Conservation (phyloP, 2,329 filamentous ascomycete species). For the Aspergillus sp. region DNA sequence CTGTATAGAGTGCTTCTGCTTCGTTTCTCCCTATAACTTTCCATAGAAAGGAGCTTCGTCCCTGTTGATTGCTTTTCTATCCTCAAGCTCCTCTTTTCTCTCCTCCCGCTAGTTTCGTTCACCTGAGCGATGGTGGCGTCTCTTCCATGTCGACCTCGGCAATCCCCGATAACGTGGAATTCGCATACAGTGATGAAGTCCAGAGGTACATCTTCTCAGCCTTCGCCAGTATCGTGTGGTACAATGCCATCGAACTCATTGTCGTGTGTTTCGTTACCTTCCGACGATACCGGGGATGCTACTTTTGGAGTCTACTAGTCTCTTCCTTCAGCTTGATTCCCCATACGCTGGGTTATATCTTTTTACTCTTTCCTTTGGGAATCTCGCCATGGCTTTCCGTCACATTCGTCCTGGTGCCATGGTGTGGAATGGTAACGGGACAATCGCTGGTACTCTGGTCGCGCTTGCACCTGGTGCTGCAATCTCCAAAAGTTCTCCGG, state of each 20-base stretch:
- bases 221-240: conserved; percentile 16
- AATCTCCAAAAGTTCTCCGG: conserved; percentile 26
- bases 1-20: background rate
- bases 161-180: conserved; percentile 1
- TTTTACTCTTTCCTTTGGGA: conserved; percentile 35
- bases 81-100: background rate
- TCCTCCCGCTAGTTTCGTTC: background rate
- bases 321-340: conserved; percentile 35
- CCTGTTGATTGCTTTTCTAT: background rate
- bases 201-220: conserved; percentile 12
- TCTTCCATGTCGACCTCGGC: conserved; percentile 10
- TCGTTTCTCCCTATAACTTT: background rate
- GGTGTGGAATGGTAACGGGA: conserved; percentile 39
- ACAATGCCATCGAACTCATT: conserved; percentile 19
- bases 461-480: conserved; percentile 38
- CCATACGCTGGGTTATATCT: conserved; percentile 35
- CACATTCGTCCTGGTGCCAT: conserved; percentile 32
- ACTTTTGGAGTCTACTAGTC: conserved; percentile 43
- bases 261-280: conserved; percentile 41
- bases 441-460: conserved; percentile 43
- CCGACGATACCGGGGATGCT: conserved; percentile 35
- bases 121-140: conserved; percentile 10
- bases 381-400: conserved; percentile 27
- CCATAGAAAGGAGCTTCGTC: background rate
- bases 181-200: background rate